Evolutionary conservation across 2,329 filamentous ascomycete genomes (phyloP).

Genomic region (Catunica adiposa): DNA sequence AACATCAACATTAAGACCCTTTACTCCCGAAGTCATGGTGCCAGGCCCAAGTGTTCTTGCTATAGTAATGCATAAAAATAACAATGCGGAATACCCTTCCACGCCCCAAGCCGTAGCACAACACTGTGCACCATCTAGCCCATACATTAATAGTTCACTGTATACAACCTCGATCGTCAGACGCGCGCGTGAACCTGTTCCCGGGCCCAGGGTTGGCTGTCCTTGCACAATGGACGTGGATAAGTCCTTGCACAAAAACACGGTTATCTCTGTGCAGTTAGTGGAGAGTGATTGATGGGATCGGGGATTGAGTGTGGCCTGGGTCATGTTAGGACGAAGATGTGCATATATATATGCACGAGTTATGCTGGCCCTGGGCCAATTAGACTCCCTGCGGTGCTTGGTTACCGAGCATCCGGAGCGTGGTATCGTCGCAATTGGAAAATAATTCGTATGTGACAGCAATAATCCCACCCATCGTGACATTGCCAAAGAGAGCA

Average conservation of each 20-base stretch:
- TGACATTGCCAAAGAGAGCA: too few relatives aligned
- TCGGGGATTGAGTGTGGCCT: neutral
- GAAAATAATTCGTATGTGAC: neutral
- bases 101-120: too few relatives aligned
- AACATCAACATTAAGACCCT: neutral
- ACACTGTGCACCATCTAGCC: too few relatives aligned
- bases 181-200: too few relatives aligned
- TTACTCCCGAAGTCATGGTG: neutral
- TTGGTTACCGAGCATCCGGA: neutral
- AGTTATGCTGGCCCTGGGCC: neutral
- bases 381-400: neutral
- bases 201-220: too few relatives aligned
- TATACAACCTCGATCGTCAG: too few relatives aligned
- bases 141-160: too few relatives aligned
- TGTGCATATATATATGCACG: neutral
- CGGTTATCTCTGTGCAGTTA: neutral
- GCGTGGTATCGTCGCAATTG: neutral
- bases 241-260: neutral
- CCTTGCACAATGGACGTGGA: too few relatives aligned
- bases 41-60: neutral
- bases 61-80: slow-evolving; percentile 5
- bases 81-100: neutral
- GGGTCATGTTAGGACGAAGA: neutral
- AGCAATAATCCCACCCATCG: neutral
- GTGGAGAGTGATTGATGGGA: neutral